Conservation (phyloP, 1,284 basidiomycete species). For the Ganoderma boninense region DNA sequence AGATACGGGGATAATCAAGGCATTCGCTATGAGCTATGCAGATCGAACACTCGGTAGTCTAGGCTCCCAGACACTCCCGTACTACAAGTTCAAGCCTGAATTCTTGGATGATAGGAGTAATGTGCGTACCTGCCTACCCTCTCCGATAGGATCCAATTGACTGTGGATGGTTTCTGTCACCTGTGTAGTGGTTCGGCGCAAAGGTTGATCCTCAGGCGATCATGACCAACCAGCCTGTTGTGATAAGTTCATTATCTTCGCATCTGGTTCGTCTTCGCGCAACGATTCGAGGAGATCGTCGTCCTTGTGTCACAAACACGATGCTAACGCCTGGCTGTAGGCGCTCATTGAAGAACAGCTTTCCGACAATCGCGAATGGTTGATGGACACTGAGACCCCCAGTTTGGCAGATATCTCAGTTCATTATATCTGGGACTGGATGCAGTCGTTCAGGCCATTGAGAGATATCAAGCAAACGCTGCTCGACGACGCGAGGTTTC, state of each 20-base stretch:
- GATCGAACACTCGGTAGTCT: constrained; percentile 52
- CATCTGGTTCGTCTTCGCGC: constrained; percentile 45
- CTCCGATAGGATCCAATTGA: neutral
- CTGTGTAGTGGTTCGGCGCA: constrained; percentile 36
- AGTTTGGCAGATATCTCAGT: constrained; percentile 60
- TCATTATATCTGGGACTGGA: constrained; percentile 58
- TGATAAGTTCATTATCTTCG: constrained; percentile 47
- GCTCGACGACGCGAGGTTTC: constrained; percentile 50
- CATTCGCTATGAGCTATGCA: constrained; percentile 53
- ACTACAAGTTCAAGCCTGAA: constrained; percentile 55
- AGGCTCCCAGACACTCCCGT: constrained; percentile 51
- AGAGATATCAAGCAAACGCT: constrained; percentile 41
- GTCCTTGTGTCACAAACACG: constrained; percentile 9
- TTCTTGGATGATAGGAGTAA: constrained; percentile 59
- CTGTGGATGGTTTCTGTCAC: neutral
- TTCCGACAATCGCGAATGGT: constrained; percentile 63
- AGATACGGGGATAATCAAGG: constrained; percentile 57
- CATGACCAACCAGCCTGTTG: constrained; percentile 41
- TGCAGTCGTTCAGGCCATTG: constrained; percentile 43
- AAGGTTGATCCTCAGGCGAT: constrained; percentile 48
- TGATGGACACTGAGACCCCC: constrained; percentile 60
- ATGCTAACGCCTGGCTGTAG: constrained; percentile 38
- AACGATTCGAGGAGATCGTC: constrained; percentile 7
- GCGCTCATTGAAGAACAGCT: constrained; percentile 60
- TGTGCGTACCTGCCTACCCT: constrained; percentile 39